Percentiles rank a stretch among this genome's conserved stretches.
These are phyloP conservation scores for Tolypocladium tropicale DNA, from an alignment of 2,329 filamentous ascomycete species.

Conservation along the genomic window DNA sequence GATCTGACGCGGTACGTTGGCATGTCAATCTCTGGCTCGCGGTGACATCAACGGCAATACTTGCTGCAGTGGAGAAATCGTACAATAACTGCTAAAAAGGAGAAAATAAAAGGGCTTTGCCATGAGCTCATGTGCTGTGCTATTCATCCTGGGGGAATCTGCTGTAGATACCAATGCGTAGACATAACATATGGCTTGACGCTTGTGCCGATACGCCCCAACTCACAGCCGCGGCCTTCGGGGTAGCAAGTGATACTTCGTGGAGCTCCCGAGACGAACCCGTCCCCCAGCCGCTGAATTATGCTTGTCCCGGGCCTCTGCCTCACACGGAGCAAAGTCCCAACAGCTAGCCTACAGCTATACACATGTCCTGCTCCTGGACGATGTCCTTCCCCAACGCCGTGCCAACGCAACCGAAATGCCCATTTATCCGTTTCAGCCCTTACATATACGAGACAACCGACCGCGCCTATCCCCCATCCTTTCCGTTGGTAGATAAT, in stretches of 20 bases:
- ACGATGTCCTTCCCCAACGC: background rate
- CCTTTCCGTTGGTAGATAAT: background rate
- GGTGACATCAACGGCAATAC: background rate
- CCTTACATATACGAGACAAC: background rate
- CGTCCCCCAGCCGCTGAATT: background rate
- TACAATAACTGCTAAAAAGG: too few relatives aligned
- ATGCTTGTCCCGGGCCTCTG: background rate
- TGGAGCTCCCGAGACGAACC: background rate
- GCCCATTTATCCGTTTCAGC: background rate
- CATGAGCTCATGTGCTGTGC: too few relatives aligned
- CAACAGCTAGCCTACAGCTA: background rate
- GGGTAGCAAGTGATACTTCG: too few relatives aligned
- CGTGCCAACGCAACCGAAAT: background rate
- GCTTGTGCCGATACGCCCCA: too few relatives aligned
- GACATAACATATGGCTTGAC: background rate
- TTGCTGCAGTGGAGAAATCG: too few relatives aligned
- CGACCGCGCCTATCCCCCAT: background rate
- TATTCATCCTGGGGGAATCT: too few relatives aligned
- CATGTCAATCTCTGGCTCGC: background rate
- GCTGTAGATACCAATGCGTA: background rate
- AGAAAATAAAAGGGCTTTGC: too few relatives aligned
- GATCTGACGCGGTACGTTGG: constrained; percentile 30
- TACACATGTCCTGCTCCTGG: background rate
- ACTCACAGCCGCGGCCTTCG: background rate
- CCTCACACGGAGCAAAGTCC: background rate